Percentiles rank a stretch among this genome's conserved stretches.
Evolutionary conservation across 2,329 filamentous ascomycete genomes (phyloP).

Genomic region (Nemania sp.): DNA sequence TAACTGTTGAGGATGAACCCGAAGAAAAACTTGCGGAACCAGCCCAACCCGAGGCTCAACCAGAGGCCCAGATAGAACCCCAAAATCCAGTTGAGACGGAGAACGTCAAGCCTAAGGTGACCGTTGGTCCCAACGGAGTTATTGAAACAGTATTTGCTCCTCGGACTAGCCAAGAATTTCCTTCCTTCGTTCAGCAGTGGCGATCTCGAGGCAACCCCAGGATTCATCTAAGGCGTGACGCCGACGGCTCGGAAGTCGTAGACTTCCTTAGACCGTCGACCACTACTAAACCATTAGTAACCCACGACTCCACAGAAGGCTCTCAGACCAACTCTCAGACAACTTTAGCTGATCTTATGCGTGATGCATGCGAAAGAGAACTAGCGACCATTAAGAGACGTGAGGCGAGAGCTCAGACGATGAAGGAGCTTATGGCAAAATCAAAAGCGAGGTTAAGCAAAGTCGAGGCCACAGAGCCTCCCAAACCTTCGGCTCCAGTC

Average conservation of each 20-base stretch:
- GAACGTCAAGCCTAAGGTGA: neutral
- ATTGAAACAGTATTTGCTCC: constrained; percentile 46
- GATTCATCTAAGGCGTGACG: constrained; percentile 46
- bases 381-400: neutral
- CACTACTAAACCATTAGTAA: constrained; percentile 34
- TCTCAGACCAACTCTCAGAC: constrained; percentile 25
- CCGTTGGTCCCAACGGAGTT: constrained; percentile 26
- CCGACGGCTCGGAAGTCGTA: constrained; percentile 45
- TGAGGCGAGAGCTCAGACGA: neutral
- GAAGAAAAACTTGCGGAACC: constrained; percentile 36
- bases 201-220: constrained; percentile 46
- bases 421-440: constrained; percentile 2
- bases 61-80: neutral
- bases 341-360: constrained; percentile 31
- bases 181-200: constrained; percentile 48
- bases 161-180: constrained; percentile 43
- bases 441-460: neutral
- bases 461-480: neutral
- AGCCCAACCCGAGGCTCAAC: constrained; percentile 17
- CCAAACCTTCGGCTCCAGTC: constrained; percentile 1
- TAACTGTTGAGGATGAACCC: constrained; percentile 64
- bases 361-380: constrained; percentile 30
- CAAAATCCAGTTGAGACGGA: neutral
- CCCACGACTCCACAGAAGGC: constrained; percentile 31
- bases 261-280: constrained; percentile 43